Percentiles rank a stretch among this genome's conserved stretches.
phyloP scores from a whole-genome alignment of 2,329 filamentous ascomycete genomes.

The Aspergillus tubingensis region DNA sequence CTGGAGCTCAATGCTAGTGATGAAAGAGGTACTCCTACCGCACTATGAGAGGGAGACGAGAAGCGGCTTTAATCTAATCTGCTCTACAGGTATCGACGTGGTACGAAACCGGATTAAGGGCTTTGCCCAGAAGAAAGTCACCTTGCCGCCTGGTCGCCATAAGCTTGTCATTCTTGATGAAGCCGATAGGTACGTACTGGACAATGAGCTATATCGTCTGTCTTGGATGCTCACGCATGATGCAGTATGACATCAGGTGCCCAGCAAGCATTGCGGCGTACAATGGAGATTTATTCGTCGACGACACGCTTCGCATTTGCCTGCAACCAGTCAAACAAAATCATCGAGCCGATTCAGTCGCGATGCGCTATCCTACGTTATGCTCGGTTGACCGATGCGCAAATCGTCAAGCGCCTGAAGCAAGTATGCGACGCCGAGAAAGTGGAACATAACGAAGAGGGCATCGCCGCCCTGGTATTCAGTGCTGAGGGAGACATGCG shows the following conservation, averaged over 20 bases:
- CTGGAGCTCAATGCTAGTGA: conserved; percentile 95
- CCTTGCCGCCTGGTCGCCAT: conserved; percentile 82
- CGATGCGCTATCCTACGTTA: conserved; percentile 95
- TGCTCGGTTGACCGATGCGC: conserved; percentile 84
- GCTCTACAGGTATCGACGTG: conserved; percentile 77
- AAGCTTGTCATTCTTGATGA: conserved; percentile 98
- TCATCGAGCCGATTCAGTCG: conserved; percentile 98
- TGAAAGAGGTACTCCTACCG: conserved; percentile 71
- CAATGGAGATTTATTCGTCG: conserved; percentile 98
- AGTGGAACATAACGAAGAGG: conserved; percentile 88
- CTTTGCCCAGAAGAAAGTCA: conserved; percentile 99
- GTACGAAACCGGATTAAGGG: conserved; percentile 97
- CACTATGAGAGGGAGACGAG: neutral
- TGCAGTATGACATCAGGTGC: conserved; percentile 87
- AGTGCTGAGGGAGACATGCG: conserved; percentile 98
- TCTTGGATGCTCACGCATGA: neutral
- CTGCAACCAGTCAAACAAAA: conserved; percentile 98
- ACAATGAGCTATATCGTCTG: neutral
- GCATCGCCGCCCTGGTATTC: conserved; percentile 93
- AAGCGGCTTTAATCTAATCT: conserved; percentile 1
- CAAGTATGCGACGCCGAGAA: conserved; percentile 93
- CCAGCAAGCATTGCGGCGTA: conserved; percentile 89
- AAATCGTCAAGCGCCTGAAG: conserved; percentile 85
- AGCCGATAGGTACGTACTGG: conserved; percentile 69
- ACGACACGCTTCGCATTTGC: conserved; percentile 97